Conservation (phyloP, 2,329 filamentous ascomycete species). For the Neofusicoccum umdonicola region DNA sequence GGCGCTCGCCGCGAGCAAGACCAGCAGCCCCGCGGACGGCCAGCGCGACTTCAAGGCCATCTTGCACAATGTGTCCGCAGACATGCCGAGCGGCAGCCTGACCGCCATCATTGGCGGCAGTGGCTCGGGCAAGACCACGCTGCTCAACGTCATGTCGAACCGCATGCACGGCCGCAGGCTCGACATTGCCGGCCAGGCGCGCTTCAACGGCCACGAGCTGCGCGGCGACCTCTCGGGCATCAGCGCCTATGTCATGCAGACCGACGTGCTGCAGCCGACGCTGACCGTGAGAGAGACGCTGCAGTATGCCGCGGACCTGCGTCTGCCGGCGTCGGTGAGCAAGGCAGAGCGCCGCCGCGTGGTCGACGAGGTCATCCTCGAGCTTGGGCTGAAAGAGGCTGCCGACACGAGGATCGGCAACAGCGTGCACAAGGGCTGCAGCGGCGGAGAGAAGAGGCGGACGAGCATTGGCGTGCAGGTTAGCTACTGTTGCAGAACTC, state of each 20-base stretch:
- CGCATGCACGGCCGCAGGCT: slow-evolving; percentile 60
- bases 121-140: slow-evolving; percentile 62
- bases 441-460: slow-evolving; percentile 73
- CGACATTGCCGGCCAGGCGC: slow-evolving; percentile 51
- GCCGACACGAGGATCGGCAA: slow-evolving; percentile 73
- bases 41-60: slow-evolving; percentile 47
- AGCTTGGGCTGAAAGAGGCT: slow-evolving; percentile 74
- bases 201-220: slow-evolving; percentile 56
- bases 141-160: slow-evolving; percentile 68
- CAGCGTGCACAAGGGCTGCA: slow-evolving; percentile 69
- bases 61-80: slow-evolving; percentile 62
- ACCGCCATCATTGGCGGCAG: slow-evolving; percentile 75
- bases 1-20: slow-evolving; percentile 27
- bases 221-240: slow-evolving; percentile 45
- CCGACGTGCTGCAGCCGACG: slow-evolving; percentile 70
- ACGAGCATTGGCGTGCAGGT: slow-evolving; percentile 73
- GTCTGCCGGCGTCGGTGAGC: slow-evolving; percentile 63
- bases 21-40: slow-evolving; percentile 4
- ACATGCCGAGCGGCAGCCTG: slow-evolving; percentile 63
- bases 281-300: slow-evolving; percentile 75
- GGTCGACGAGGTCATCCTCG: slow-evolving; percentile 74
- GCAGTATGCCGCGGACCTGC: slow-evolving; percentile 68
- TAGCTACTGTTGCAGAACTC: not conserved
- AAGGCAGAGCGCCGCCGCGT: slow-evolving; percentile 59
- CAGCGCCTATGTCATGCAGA: slow-evolving; percentile 71